These are phyloP conservation scores for Fonsecaea erecta DNA, from an alignment of 2,329 filamentous ascomycete species.

Conservation along the genomic window DNA sequence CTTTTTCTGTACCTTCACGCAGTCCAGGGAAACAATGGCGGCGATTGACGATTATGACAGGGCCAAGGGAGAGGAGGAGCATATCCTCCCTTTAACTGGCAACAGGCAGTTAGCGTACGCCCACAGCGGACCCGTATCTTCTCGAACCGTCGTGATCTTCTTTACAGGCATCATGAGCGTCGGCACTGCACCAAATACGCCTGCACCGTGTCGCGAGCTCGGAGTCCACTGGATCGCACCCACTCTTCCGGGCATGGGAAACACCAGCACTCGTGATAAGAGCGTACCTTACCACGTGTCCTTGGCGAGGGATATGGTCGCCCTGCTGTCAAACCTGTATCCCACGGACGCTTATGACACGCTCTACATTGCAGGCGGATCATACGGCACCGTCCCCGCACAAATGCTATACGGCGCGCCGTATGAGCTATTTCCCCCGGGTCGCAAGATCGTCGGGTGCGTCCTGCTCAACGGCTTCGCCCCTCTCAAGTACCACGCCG, in stretches of 20 bases:
- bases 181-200: constrained; percentile 3
- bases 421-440: constrained; percentile 4
- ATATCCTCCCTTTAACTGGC: constrained; percentile 6
- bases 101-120: constrained; percentile 6
- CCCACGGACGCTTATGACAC: neutral
- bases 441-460: constrained; percentile 11
- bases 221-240: constrained; percentile 10
- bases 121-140: constrained; percentile 1
- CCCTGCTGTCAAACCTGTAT: constrained; percentile 5
- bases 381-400: constrained; percentile 2
- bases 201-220: constrained; percentile 5
- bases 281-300: constrained; percentile 1
- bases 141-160: constrained; percentile 4
- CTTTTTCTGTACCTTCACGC: neutral
- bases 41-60: neutral
- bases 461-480: constrained; percentile 4
- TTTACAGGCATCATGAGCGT: constrained; percentile 12
- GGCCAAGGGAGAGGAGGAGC: constrained; percentile 8
- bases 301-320: neutral
- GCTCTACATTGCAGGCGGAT: constrained; percentile 1
- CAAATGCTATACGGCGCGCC: constrained; percentile 7
- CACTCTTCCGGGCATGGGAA: constrained; percentile 3
- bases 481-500: neutral
- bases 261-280: constrained; percentile 10
- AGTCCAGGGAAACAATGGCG: neutral